Base-by-base conservation (phyloP, 1,284 basidiomycete species). In the Cystobasidium slooffiae region DNA sequence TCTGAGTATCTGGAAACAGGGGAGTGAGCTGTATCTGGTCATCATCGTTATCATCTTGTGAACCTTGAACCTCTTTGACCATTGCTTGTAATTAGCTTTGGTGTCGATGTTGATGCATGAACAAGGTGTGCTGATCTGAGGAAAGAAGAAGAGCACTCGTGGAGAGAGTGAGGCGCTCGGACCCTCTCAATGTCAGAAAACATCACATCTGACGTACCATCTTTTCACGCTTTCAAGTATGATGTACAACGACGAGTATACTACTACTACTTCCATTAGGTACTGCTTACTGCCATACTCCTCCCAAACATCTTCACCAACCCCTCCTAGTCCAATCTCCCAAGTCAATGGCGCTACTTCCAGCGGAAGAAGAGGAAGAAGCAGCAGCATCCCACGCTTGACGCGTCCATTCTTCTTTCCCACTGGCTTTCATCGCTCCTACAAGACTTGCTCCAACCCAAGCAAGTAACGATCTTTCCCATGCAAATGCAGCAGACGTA, bases 381-480 rank as follows among this genome's bases (percentile, higher is more conserved):
- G 41, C n/a, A 3, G 66, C 70, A 44, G 12, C 52, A 16, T 93
- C 92, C 90, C 91, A 95, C 77, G 88, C 88, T 81, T 95, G 94
- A 61, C 92, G 86, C 49, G 88, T 80, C 12, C 96, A 86, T 80
- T 95, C 93, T 5, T 86, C 86, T 1, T 56, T 73, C 2, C 91
- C 92, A 1, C 91, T 90, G 0, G 89, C 92, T 83, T 96, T 95
- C 67, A 97, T 84, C 12, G 91, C 85, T 0, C 94, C 95, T 2
- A 93, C 92, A 16, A 97, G 82, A 46, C 92, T 94, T 0, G 92
- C 94, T 3, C 94, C 94, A n/a, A 97, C 88, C 94, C 94, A 97
- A 0, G 90, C 86, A 82, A 94, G 85, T 46, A 88, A 85, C 0
- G 88, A 88, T 1, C 93, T 90, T 5, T 74, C 59, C 14, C 62